These are phyloP conservation scores for Ilex paraguariensis DNA, from an alignment of 305 asterid species.

Conservation along the genomic window DNA sequence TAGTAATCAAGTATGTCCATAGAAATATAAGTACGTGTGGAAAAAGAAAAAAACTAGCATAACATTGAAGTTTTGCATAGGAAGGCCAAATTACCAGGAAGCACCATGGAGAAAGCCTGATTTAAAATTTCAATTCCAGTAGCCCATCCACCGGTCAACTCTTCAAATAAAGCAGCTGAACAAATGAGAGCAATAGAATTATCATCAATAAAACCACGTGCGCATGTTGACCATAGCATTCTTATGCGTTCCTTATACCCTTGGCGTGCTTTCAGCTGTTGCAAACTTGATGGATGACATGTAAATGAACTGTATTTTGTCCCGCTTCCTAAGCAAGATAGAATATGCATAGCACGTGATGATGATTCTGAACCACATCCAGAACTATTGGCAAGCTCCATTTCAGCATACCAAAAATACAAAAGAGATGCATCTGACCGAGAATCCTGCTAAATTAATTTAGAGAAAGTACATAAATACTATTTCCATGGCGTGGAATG, in stretches of 20 bases:
- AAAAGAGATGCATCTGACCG: conserved; percentile 59
- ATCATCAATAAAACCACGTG: conserved; percentile 75
- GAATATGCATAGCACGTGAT: conserved; percentile 72
- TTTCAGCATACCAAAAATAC: conserved; percentile 91
- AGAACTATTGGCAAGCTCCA: conserved; percentile 54
- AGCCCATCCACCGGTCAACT: conserved; percentile 70
- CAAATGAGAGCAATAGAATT: conserved; percentile 70
- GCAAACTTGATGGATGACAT: conserved; percentile 62
- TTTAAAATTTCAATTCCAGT: conserved; percentile 68
- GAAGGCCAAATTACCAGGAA: conserved; percentile 60
- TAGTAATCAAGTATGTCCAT: too few species aligned
- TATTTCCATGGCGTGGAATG: neutral
- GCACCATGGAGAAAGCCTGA: conserved; percentile 80
- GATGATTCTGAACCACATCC: conserved; percentile 43
- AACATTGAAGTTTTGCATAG: neutral
- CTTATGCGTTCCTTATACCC: conserved; percentile 82
- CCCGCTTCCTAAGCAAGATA: conserved; percentile 87
- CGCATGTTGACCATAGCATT: conserved; percentile 53
- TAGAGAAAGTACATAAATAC: conserved; percentile 9
- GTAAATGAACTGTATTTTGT: conserved; percentile 59
- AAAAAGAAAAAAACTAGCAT: too few species aligned
- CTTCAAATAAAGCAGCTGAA: conserved; percentile 88
- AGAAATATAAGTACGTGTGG: too few species aligned
- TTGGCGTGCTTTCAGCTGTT: conserved; percentile 83
- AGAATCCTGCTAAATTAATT: conserved; percentile 47